These are phyloP conservation scores for Beauveria brongniartii DNA, from an alignment of 2,329 filamentous ascomycete species.

Conservation along the genomic window DNA sequence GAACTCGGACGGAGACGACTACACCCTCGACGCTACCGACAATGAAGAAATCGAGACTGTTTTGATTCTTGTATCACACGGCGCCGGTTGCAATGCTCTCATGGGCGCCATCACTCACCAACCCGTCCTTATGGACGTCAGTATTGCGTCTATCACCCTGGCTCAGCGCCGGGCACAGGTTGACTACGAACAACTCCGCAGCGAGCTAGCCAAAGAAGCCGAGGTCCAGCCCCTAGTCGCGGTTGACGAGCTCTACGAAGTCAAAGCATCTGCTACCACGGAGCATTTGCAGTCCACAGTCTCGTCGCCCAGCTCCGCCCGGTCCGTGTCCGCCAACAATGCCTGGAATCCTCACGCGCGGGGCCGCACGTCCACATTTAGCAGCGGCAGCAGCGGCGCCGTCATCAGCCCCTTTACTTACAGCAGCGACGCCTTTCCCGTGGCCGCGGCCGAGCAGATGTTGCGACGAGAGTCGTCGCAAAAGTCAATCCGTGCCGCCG, in stretches of 20 bases:
- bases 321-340: constrained; percentile 25
- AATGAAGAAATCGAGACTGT: constrained; percentile 63
- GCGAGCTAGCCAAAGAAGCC: constrained; percentile 16
- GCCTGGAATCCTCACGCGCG: constrained; percentile 25
- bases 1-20: constrained; percentile 17
- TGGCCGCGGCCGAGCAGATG: constrained; percentile 23
- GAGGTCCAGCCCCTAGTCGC: constrained; percentile 27
- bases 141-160: constrained; percentile 86
- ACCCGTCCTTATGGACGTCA: constrained; percentile 83
- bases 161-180: constrained; percentile 54
- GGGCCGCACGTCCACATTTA: constrained; percentile 27
- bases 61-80: constrained; percentile 83
- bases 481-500: constrained; percentile 3
- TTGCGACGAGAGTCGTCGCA: constrained; percentile 22
- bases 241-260: constrained; percentile 59
- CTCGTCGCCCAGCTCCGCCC: constrained; percentile 27
- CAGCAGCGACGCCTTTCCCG: constrained; percentile 31
- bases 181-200: constrained; percentile 28
- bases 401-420: constrained; percentile 31
- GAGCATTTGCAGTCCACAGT: constrained; percentile 55
- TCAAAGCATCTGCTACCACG: constrained; percentile 64
- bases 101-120: constrained; percentile 88
- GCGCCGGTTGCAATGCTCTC: constrained; percentile 90
- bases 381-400: constrained; percentile 17
- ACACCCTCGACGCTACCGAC: constrained; percentile 23